phyloP scores from a whole-genome alignment of 75 land plant genomes.

The Gnetum montanum region DNA sequence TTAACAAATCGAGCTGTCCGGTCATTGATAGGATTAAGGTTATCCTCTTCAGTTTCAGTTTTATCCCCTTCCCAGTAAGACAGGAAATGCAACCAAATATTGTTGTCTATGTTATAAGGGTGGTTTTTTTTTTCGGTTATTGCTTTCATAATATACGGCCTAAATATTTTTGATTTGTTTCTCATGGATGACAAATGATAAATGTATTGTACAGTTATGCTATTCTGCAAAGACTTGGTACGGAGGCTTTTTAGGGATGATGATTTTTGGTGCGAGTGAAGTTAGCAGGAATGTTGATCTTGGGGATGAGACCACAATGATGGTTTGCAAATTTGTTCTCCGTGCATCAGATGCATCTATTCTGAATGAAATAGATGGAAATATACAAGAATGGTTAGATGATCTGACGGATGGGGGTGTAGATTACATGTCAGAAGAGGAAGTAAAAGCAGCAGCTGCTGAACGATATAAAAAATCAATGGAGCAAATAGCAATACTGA shows the following conservation, averaged over 20 bases:
- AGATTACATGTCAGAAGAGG: slow-evolving; percentile 83
- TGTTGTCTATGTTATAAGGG: no score
- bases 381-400: slow-evolving; percentile 89
- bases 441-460: slow-evolving; percentile 62
- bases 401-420: slow-evolving; percentile 90
- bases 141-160: no score
- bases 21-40: no score
- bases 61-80: no score
- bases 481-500: slow-evolving; percentile 60
- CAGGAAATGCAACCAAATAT: no score
- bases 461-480: slow-evolving; percentile 54
- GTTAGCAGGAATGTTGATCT: slow-evolving; percentile 93
- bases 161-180: no score
- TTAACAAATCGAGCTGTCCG: no score
- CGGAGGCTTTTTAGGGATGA: slow-evolving; percentile 93
- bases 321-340: slow-evolving; percentile 94
- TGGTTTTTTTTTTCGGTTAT: no score
- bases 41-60: no score
- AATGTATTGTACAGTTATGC: slow-evolving; percentile 58
- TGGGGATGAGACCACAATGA: slow-evolving; percentile 94
- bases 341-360: slow-evolving; percentile 86
- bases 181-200: no score
- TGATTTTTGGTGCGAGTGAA: slow-evolving; percentile 98
- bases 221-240: slow-evolving; percentile 96
- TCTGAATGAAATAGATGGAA: slow-evolving; percentile 65